Evolutionary conservation across 2,329 filamentous ascomycete species (phyloP), one percentile per base, ranked within the genome.

Genomic region (Fusarium musae): DNA sequence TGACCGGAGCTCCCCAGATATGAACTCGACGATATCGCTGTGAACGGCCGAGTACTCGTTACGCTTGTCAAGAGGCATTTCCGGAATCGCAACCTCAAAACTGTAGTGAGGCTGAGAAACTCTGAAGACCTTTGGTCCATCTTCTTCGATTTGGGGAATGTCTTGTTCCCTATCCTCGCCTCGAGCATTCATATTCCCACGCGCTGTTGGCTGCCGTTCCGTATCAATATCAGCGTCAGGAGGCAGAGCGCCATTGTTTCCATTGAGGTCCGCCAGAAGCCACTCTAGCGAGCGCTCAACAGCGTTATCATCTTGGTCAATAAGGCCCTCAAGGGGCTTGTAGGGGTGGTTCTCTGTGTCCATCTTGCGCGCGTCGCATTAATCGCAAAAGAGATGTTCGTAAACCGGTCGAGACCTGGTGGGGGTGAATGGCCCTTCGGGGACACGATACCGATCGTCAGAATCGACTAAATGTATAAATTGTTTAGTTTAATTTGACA

Each of bases 1-100:
- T 2, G 74, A 74, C 2, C 75, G 67, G 19, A 79, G 70, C 59
- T 83, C 75, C 9, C 79, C 78, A 2, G 81, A 49, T 9, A 88
- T 72, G 8, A 73, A 77, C 40, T 85, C 81, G 19, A 87, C 78
- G 5, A 79, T 76, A 39, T 82, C 77, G 65, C 84, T 86, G 2
- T 76, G 71, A 6, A 82, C 69, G 15, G 63, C 60, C 5, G 63
- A 69, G 61, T 84, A 84, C 42, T 82, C 75, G 1, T 70, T 65
- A 46, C 77, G 78, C n/a, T 63, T 62, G 36, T 78, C 78, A 5
- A 39, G 8, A 4, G 78, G 44, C 17, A 83, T 66, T 16, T 74
- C 66, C 4, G 78, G 80, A 19, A 84, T 75, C 1, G 72, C 65
- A 28, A 84, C 75, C 56, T 83, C 78, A n/a, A 84, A 54, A 32